Evolutionary conservation across 441 rosid genomes (phyloP), one percentile per base, ranked within the genome.

Genomic region (Bruguiera hainesii): DNA sequence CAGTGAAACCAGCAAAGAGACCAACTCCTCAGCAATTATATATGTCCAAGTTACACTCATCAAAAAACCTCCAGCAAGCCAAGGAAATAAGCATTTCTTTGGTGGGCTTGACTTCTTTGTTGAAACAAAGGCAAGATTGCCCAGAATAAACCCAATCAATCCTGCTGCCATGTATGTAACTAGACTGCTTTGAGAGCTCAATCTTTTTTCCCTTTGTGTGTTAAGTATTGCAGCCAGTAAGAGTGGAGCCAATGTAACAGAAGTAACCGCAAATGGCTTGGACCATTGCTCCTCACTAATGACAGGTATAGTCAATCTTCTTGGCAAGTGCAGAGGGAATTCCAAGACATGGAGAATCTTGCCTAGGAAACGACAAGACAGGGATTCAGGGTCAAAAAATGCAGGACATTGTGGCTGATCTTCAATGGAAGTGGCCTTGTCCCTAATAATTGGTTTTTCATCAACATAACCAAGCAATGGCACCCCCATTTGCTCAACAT

Each of bases 41-140:
- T 90, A 93, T 16, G 95, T 89, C 97, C 96, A 93, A 5, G 87
- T 73, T 42, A 90, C 85, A 70, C 97, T 89, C 97, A 90, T 93
- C 0, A 87, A 51, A 71, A 93, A 93, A 6, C 98, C 97, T 11
- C 85, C 93, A 20, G 73, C 80, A 30, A 90, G 82, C 97, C 98
- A 93, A 7, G 83, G 89, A 6, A 85, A 60, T 26, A 83, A 62
- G 70, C 87, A 80, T 5, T 64, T 87, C 66, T 77, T 80, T 46
- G 97, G 98, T 7, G 98, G 97, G 81, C 23, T 61, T 18, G 76
- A 71, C 25, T 50, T 79, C 61, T 84, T 80, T 0, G 96, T 93
- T 0, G 91, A 85, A 42, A 67, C 81, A 15, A 69, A 82, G 37
- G 96, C 96, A 39, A 87, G 48, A 67, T 72, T 82, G 0, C 97